Evolutionary conservation across 2,329 filamentous ascomycete species (phyloP), one percentile per base, ranked within the genome.

Genomic region (Ophiostoma tasmaniense): DNA sequence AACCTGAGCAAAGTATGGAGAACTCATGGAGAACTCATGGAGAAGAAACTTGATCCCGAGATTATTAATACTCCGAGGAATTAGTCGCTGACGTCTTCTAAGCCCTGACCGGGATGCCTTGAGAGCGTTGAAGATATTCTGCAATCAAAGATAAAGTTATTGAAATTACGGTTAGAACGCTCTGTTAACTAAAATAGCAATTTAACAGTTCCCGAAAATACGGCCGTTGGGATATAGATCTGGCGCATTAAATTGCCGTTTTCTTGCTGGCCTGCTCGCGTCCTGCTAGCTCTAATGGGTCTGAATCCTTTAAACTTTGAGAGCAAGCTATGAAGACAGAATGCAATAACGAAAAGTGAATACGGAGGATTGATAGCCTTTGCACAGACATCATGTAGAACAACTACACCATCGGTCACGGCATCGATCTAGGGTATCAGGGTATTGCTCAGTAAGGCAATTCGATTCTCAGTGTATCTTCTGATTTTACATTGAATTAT

Each of bases 171-270:
- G n/a, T 42, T 4, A 42, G 14, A 17, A 42, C 14, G 17, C 17
- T 42, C 13, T 14, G 17, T 17, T 42, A 42, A 42, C n/a, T n/a
- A n/a, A 45, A n/a, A n/a, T 5, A n/a, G 17, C 17, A 45, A 39
- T 39, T 39, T 39, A 13, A 39, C 13, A 13, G 37, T 39, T 39
- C 7, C 55, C 55, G 55, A 61, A 61, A 59, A 30, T 17, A 61
- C 55, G 55, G 50, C 50, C 50, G 55, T 61, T 28, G 25, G 13
- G 55, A 55, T 59, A 59, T 59, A 33, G 25, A 61, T 28, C 55
- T 30, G 61, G 33, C 61, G 61, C 61, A 64, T 35, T 64, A 37
- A 39, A 64, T 64, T 64, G 61, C 61, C 61, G 61, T 39, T 64
- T 64, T 64, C 33, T 25, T 61, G 22, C 55, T 61, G 55, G 55